Evolutionary conservation across 768 basidiomycete genomes (phyloP).

Genomic region (Podaxis sp.): DNA sequence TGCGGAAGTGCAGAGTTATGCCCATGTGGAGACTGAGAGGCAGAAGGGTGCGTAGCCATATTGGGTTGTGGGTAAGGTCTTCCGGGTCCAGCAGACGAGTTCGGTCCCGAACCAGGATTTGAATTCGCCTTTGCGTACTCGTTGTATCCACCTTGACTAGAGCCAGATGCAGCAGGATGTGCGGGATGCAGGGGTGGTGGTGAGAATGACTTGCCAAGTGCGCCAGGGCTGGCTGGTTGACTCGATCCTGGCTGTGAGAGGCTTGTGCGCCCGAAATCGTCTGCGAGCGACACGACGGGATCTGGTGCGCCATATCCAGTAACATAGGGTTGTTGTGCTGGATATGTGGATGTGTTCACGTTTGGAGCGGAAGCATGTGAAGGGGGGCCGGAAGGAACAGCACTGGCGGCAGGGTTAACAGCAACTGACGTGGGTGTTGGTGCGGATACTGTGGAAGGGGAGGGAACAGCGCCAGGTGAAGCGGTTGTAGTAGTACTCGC

Average conservation of each 20-base stretch:
- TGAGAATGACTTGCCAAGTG: constrained; percentile 15
- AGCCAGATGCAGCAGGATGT: constrained; percentile 24
- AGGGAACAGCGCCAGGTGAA: not conserved
- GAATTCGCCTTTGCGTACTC: not conserved
- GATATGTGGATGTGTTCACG: constrained; percentile 1
- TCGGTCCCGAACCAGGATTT: not conserved
- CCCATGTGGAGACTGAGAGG: not conserved
- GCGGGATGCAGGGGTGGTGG: constrained; percentile 37
- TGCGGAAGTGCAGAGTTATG: constrained; percentile 2
- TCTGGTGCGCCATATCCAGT: not conserved
- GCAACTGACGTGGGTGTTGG: not conserved
- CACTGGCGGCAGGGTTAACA: not conserved
- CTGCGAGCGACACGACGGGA: constrained; percentile 30
- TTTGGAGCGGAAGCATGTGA: constrained; percentile 9
- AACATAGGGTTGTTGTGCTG: constrained; percentile 2
- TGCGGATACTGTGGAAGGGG: constrained; percentile 6
- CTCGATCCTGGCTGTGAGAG: constrained; percentile 25
- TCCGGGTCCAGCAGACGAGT: not conserved
- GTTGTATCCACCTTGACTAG: not conserved
- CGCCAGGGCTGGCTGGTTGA: constrained; percentile 2
- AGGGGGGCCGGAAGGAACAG: not conserved
- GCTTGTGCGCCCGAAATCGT: constrained; percentile 38
- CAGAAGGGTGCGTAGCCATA: not conserved
- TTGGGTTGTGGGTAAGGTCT: constrained; percentile 1
- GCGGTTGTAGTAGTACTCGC: constrained; percentile 8